Conservation (phyloP, 805 yeast species). For the Cyberlindnera lachancei region DNA sequence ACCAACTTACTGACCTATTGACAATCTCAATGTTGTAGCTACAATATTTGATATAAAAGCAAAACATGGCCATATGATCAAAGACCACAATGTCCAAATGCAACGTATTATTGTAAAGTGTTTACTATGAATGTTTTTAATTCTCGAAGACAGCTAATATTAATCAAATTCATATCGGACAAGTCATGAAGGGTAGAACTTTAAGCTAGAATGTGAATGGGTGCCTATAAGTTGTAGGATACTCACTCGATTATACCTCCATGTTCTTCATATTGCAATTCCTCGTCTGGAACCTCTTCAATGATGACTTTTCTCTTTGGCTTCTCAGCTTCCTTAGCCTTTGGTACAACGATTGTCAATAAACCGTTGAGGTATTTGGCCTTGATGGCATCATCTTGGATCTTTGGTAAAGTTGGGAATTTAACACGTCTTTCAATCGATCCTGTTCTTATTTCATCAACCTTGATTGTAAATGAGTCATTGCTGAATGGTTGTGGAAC, state of each 20-base stretch:
- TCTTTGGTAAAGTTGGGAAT: slow-evolving; percentile 45
- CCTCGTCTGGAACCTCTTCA: slow-evolving; percentile 44
- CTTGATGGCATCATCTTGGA: slow-evolving; percentile 44
- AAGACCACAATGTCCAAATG: too few species aligned
- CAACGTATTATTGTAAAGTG: too few species aligned
- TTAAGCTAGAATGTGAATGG: too few species aligned
- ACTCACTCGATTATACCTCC: slow-evolving; percentile 15
- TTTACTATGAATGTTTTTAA: too few species aligned
- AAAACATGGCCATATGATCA: too few species aligned
- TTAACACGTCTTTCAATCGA: slow-evolving; percentile 49
- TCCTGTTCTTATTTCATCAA: slow-evolving; percentile 50
- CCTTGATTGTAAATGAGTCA: slow-evolving; percentile 29
- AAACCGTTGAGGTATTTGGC: slow-evolving; percentile 50
- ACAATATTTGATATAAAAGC: too few species aligned
- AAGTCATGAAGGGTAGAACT: too few species aligned
- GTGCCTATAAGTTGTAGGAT: too few species aligned
- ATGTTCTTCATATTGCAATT: slow-evolving; percentile 31
- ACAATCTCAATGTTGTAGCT: too few species aligned
- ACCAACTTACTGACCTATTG: too few species aligned
- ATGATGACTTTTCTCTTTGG: slow-evolving; percentile 38
- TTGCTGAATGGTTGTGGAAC: slow-evolving; percentile 20
- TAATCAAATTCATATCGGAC: too few species aligned
- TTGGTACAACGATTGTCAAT: slow-evolving; percentile 45
- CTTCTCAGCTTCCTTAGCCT: slow-evolving; percentile 28
- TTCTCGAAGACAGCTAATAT: too few species aligned